Conservation (phyloP, 352 stramenopile species). For the Thraustotheca clavata region DNA sequence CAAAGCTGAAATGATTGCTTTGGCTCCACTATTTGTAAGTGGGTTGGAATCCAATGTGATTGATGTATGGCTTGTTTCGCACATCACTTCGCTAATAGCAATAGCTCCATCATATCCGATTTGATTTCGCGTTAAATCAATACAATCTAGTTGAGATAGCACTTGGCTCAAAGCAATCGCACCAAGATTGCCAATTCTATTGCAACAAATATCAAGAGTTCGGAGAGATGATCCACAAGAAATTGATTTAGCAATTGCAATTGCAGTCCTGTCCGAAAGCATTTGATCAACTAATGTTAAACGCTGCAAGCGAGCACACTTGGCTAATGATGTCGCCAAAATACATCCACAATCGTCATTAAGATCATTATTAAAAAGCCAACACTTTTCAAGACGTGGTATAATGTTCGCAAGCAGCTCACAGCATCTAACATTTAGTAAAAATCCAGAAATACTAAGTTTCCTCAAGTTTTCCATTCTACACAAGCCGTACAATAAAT, state of each 20-base stretch:
- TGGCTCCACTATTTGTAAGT: no score
- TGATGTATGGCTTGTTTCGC: no score
- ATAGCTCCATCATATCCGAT: neutral
- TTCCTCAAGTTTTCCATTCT: no score
- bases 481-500: no score
- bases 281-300: neutral
- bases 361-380: neutral
- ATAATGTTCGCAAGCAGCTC: neutral
- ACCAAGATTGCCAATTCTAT: neutral
- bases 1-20: no score
- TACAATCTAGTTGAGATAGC: neutral
- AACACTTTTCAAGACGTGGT: neutral
- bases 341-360: neutral
- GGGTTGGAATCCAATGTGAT: no score
- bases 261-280: neutral
- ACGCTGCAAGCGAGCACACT: neutral
- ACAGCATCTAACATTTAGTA: no score
- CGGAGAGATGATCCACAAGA: neutral
- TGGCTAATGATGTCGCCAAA: neutral
- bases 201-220: neutral
- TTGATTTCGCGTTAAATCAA: neutral
- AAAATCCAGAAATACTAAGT: no score
- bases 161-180: neutral
- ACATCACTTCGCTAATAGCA: no score
- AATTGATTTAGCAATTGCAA: neutral